phyloP scores from a whole-genome alignment of 2,329 filamentous ascomycete species.

The Xylariaceae sp. region DNA sequence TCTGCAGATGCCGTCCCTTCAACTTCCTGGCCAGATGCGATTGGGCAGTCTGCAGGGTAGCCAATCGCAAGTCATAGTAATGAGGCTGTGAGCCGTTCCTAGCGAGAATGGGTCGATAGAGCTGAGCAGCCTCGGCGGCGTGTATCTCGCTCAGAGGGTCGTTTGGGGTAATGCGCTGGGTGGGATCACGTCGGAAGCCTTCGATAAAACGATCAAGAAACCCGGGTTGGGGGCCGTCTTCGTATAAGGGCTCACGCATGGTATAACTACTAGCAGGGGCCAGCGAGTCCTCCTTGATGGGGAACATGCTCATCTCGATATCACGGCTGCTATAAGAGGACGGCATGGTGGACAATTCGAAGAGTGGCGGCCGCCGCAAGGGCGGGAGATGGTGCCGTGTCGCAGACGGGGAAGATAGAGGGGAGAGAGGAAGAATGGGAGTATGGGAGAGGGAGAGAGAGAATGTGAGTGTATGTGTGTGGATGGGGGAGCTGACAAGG shows the following conservation, averaged over 20 bases:
- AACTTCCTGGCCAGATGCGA: slow-evolving; percentile 77
- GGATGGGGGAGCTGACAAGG: not conserved
- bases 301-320: slow-evolving; percentile 63
- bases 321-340: slow-evolving; percentile 37
- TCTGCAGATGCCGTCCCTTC: slow-evolving; percentile 87
- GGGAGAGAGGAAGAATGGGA: slow-evolving; percentile 2
- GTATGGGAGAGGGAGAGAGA: slow-evolving; percentile 1
- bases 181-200: slow-evolving; percentile 68
- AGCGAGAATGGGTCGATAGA: slow-evolving; percentile 35
- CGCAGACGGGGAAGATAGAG: slow-evolving; percentile 6
- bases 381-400: slow-evolving; percentile 22
- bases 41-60: slow-evolving; percentile 75
- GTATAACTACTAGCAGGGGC: slow-evolving; percentile 56
- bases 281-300: slow-evolving; percentile 63
- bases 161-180: slow-evolving; percentile 53
- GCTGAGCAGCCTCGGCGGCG: slow-evolving; percentile 38
- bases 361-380: slow-evolving; percentile 28
- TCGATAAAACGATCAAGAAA: slow-evolving; percentile 57
- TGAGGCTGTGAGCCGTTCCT: slow-evolving; percentile 44
- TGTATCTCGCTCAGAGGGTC: slow-evolving; percentile 45
- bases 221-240: slow-evolving; percentile 43
- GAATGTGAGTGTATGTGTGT: no score
- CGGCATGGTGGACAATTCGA: slow-evolving; percentile 44
- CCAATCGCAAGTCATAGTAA: slow-evolving; percentile 62
- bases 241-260: slow-evolving; percentile 57